Evolutionary conservation across 306 rosid genomes (phyloP).

Genomic region (Begonia fuchsioides): DNA sequence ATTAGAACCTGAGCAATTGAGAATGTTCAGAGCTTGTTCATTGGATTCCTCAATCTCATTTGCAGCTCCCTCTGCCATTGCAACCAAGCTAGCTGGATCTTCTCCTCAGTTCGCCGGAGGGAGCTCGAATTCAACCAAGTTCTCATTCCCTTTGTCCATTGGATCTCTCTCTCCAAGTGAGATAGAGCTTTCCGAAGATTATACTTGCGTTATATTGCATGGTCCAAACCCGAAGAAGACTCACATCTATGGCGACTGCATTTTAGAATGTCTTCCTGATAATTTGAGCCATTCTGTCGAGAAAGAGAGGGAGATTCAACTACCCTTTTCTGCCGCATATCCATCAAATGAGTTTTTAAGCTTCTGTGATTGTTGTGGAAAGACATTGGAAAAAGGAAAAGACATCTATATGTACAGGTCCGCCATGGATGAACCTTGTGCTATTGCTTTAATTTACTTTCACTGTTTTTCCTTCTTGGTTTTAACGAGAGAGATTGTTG

Average conservation of each 20-base stretch:
- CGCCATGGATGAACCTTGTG: conserved; percentile 7
- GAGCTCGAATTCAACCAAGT: conserved; percentile 19
- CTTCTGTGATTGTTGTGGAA: conserved; percentile 59
- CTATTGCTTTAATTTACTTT: too few species aligned
- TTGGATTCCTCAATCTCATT: conserved; percentile 42
- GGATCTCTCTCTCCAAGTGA: conserved; percentile 62
- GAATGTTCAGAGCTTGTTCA: conserved; percentile 40
- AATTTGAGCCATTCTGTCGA: conserved; percentile 20
- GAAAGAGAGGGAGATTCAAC: conserved; percentile 17
- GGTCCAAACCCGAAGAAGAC: conserved; percentile 77
- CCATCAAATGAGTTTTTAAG: conserved; percentile 50
- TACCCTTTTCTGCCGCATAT: conserved; percentile 17
- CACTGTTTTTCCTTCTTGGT: not conserved
- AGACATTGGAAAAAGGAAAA: conserved; percentile 60
- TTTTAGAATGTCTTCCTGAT: conserved; percentile 43
- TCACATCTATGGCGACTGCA: conserved; percentile 70
- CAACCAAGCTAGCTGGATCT: too few species aligned
- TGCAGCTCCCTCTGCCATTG: conserved; percentile 18
- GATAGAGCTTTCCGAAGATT: conserved; percentile 73
- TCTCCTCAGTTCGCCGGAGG: too few species aligned
- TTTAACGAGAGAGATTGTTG: conserved; percentile 4
- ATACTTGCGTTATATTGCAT: conserved; percentile 72
- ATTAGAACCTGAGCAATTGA: conserved; percentile 26
- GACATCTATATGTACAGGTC: conserved; percentile 89
- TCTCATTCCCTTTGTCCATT: conserved; percentile 22